Evolutionary conservation across 1,284 basidiomycete species (phyloP).

Genomic region (Ganoderma leucocontextum): DNA sequence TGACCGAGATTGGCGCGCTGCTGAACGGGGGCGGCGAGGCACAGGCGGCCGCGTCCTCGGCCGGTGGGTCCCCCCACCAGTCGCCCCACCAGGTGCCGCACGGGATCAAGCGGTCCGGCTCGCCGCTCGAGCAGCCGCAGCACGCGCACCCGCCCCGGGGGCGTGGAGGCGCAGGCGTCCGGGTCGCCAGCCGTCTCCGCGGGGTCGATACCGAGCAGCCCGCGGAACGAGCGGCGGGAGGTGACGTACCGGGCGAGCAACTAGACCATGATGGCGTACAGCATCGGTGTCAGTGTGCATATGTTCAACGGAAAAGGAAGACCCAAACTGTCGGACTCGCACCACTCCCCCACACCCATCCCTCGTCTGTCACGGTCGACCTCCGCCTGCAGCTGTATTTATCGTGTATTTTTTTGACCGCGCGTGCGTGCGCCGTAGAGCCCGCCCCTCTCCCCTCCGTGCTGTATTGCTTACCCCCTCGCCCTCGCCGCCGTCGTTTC

Average conservation of each 20-base stretch:
- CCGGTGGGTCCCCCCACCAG: constrained; percentile 24
- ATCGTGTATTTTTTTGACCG: constrained; percentile 35
- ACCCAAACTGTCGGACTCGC: background rate
- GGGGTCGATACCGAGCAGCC: constrained; percentile 29
- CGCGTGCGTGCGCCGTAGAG: constrained; percentile 15
- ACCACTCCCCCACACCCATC: background rate
- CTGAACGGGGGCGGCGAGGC: constrained; percentile 36
- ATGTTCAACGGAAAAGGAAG: background rate
- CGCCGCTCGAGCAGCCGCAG: constrained; percentile 8
- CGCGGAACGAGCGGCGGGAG: constrained; percentile 35
- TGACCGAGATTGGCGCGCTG: constrained; percentile 40
- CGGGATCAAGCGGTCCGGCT: constrained; percentile 16
- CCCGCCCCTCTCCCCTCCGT: background rate
- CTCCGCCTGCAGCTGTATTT: constrained; percentile 29
- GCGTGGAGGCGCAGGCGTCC: constrained; percentile 17
- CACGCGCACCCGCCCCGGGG: constrained; percentile 16
- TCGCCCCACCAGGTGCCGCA: constrained; percentile 23
- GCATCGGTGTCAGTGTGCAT: background rate
- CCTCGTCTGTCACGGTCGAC: background rate
- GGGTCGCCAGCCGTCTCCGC: constrained; percentile 27
- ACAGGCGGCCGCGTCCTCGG: constrained; percentile 20
- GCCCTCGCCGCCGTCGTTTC: background rate
- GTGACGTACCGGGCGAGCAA: constrained; percentile 34
- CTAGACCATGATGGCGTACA: constrained; percentile 4
- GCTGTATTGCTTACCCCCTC: constrained; percentile 23